Evolutionary conservation across 768 basidiomycete species (phyloP), one percentile per base, ranked within the genome.

Genomic region (Rhodotorula sphaerocarpa): DNA sequence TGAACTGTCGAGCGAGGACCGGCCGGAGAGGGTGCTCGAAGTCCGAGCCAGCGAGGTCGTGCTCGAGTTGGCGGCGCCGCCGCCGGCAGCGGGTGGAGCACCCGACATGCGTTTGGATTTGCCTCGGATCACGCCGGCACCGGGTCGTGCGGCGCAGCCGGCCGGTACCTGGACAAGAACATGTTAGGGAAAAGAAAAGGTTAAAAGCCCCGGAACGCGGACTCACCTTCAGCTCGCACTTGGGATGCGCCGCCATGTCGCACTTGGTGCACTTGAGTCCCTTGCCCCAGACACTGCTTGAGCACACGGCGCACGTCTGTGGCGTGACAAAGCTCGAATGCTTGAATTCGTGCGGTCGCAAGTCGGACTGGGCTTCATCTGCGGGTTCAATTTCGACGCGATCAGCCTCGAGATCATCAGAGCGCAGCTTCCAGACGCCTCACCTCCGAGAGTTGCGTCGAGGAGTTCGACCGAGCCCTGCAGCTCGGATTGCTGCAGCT

Each of bases 181-280:
- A 39, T n/a, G n/a, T n/a, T n/a, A n/a, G n/a, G n/a, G n/a, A n/a
- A n/a, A n/a, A n/a, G n/a, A n/a, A n/a, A n/a, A n/a, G n/a, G n/a
- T n/a, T n/a, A n/a, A n/a, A n/a, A n/a, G n/a, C n/a, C n/a, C n/a
- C n/a, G n/a, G n/a, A n/a, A 21, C 21, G 25, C 5, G 15, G 11
- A 30, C 59, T 34, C 25, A 62, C 65, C 47, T 68, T 69, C 6
- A 65, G n/a, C 50, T 69, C 67, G 45, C 67, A 69, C 42, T 69
- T 69, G 0, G 50, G 28, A 23, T 65, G 63, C 18, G 46, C 55
- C 1, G 58, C 60, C 43, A 59, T 55, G 7, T 12, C 5, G 39
- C 67, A 69, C 39, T 51, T 58, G 28, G 48, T 43, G 55, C 67
- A 69, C 15, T 27, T n/a, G 7, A 65, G 7, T 1, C 63, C 67